Conservation (phyloP, 441 rosid species). For the Geranium incanum region DNA sequence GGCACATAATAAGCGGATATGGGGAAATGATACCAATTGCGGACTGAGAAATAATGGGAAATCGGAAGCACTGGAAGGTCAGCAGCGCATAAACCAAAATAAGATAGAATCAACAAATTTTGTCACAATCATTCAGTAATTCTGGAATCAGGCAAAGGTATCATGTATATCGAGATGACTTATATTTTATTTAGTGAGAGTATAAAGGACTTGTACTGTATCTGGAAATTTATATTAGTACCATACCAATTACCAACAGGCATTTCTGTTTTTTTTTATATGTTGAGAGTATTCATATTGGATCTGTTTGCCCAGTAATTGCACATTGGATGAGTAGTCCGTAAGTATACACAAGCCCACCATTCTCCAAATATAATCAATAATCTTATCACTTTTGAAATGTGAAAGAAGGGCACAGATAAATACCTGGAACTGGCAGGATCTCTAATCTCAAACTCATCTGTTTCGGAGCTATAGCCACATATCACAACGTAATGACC, state of each 20-base stretch:
- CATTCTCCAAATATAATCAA: neutral
- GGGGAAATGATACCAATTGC: neutral
- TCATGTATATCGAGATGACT: slow-evolving; percentile 1
- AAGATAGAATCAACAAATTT: neutral
- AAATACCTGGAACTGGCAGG: slow-evolving; percentile 85
- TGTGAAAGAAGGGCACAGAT: slow-evolving; percentile 9
- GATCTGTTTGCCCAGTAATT: neutral
- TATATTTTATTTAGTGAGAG: neutral
- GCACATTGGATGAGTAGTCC: neutral
- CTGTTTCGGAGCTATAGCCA: slow-evolving; percentile 62
- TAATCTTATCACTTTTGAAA: neutral
- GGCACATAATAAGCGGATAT: neutral
- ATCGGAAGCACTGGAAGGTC: neutral
- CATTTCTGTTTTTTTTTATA: neutral
- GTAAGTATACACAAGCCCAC: neutral
- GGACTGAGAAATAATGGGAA: neutral
- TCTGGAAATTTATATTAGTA: neutral
- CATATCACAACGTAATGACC: slow-evolving; percentile 87
- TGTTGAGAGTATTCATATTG: neutral
- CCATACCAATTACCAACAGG: neutral
- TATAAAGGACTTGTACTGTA: neutral
- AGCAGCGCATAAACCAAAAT: neutral
- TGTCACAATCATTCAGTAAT: neutral
- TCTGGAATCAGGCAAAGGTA: neutral
- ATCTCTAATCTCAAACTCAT: slow-evolving; percentile 94